These are phyloP conservation scores for Trichoderma brevicompactum DNA, from an alignment of 2,329 filamentous ascomycete genomes.

Conservation along the genomic window DNA sequence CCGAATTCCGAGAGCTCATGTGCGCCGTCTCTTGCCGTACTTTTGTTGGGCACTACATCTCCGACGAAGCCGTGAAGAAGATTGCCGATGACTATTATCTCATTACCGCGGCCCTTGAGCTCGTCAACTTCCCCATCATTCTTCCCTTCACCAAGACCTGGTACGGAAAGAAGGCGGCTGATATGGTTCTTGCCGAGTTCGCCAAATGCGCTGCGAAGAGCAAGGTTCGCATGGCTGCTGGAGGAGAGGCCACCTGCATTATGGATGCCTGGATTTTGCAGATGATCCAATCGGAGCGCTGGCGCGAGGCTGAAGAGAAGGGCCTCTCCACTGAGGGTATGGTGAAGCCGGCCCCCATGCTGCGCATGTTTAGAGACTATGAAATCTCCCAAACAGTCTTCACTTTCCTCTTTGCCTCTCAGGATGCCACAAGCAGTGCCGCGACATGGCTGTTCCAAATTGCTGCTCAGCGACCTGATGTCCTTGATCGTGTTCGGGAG, in stretches of 20 bases:
- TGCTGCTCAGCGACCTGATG: conserved; percentile 89
- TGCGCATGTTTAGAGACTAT: conserved; percentile 86
- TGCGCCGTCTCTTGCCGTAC: conserved; percentile 93
- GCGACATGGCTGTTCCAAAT: conserved; percentile 95
- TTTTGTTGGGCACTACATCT: conserved; percentile 96
- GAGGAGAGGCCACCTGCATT: conserved; percentile 86
- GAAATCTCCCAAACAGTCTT: conserved; percentile 94
- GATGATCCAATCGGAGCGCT: conserved; percentile 83
- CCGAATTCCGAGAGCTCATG: conserved; percentile 90
- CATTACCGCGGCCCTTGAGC: conserved; percentile 91
- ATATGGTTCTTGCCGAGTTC: conserved; percentile 90
- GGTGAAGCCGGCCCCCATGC: conserved; percentile 79
- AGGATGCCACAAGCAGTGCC: conserved; percentile 94
- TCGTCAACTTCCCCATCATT: conserved; percentile 98
- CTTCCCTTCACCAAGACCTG: conserved; percentile 93
- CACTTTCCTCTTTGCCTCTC: conserved; percentile 95
- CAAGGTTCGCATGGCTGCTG: conserved; percentile 88
- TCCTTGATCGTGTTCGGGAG: conserved; percentile 86
- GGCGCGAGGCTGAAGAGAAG: conserved; percentile 76
- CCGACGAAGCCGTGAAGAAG: conserved; percentile 86
- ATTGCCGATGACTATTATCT: conserved; percentile 97
- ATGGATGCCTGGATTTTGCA: conserved; percentile 93
- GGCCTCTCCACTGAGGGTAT: conserved; percentile 69
- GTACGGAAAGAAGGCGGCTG: conserved; percentile 95
- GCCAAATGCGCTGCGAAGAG: conserved; percentile 89